A percentile compares a stretch with the other conserved stretches of the same genome.
phyloP scores from a whole-genome alignment of 2,329 filamentous ascomycete genomes.

The Colletotrichum incanum region DNA sequence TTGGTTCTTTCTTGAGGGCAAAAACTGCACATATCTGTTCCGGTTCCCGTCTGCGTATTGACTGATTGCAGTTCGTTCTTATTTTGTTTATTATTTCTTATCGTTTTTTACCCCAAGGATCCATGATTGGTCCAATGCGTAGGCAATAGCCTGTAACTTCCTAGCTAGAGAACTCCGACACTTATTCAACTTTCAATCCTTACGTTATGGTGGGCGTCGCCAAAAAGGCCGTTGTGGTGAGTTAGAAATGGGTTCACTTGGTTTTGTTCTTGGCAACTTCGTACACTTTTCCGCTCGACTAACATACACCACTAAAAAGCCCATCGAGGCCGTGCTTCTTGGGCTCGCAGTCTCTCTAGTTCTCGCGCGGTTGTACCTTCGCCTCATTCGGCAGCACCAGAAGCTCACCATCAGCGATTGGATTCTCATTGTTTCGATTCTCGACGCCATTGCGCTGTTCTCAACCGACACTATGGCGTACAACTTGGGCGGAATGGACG shows the following conservation, averaged over 20 bases:
- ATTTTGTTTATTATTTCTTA: too few relatives aligned
- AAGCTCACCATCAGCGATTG: constrained; percentile 51
- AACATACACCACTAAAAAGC: constrained; percentile 41
- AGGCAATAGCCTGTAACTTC: not conserved
- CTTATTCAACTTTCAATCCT: not conserved
- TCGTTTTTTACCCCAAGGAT: not conserved
- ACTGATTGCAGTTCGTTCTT: not conserved
- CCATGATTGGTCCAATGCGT: not conserved
- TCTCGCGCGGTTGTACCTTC: constrained; percentile 46
- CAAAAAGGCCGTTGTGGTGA: constrained; percentile 41
- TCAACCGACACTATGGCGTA: constrained; percentile 48
- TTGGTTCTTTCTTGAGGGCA: not conserved
- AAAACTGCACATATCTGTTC: not conserved
- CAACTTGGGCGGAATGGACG: constrained; percentile 49
- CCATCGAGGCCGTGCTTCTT: constrained; percentile 49
- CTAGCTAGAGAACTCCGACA: not conserved
- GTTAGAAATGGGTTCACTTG: constrained; percentile 2
- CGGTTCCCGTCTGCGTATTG: too few relatives aligned
- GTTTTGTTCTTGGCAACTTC: not conserved
- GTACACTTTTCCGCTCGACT: constrained; percentile 9
- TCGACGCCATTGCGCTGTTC: constrained; percentile 49
- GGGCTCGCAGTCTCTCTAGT: constrained; percentile 46
- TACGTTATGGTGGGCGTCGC: constrained; percentile 35
- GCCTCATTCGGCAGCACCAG: constrained; percentile 46
- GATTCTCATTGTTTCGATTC: constrained; percentile 47